Conservation (phyloP, 352 stramenopile genomes). For the Phytophthora litchii region DNA sequence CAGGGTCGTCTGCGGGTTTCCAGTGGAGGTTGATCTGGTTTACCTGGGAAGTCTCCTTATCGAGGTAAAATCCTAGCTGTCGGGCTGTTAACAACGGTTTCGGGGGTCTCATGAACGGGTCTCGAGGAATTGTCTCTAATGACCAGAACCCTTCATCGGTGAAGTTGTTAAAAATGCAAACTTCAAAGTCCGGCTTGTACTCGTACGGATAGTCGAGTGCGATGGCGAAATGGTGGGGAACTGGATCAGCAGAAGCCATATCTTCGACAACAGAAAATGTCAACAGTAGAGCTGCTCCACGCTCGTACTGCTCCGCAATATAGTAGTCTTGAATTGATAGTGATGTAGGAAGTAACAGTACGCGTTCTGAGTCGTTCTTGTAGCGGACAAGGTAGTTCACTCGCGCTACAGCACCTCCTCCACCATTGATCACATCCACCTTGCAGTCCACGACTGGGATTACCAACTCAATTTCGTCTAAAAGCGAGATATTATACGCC, state of each 20-base stretch:
- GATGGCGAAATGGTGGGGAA: slow-evolving; percentile 32
- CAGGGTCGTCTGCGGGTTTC: slow-evolving; percentile 21
- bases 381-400: slow-evolving; percentile 42
- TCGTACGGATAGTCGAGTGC: slow-evolving; percentile 43
- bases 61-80: slow-evolving; percentile 47
- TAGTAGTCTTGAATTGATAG: slow-evolving; percentile 44
- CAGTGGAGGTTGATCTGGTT: slow-evolving; percentile 46
- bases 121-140: slow-evolving; percentile 25
- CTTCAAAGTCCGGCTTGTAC: slow-evolving; percentile 33
- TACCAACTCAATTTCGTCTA: slow-evolving; percentile 35
- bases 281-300: slow-evolving; percentile 26
- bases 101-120: slow-evolving; percentile 25
- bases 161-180: slow-evolving; percentile 22
- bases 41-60: slow-evolving; percentile 44
- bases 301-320: slow-evolving; percentile 30
- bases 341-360: slow-evolving; percentile 31
- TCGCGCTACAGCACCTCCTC: slow-evolving; percentile 19
- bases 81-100: slow-evolving; percentile 38
- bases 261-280: slow-evolving; percentile 35
- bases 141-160: slow-evolving; percentile 29
- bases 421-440: slow-evolving; percentile 4
- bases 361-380: slow-evolving; percentile 19
- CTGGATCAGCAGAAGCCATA: slow-evolving; percentile 17
- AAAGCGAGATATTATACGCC: slow-evolving; percentile 42
- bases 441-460: slow-evolving; percentile 36